Percentiles rank a stretch among this genome's conserved stretches.
These are phyloP conservation scores for Alloteropsis semialata DNA, from an alignment of 176 grass and related monocot species.

Conservation along the genomic window DNA sequence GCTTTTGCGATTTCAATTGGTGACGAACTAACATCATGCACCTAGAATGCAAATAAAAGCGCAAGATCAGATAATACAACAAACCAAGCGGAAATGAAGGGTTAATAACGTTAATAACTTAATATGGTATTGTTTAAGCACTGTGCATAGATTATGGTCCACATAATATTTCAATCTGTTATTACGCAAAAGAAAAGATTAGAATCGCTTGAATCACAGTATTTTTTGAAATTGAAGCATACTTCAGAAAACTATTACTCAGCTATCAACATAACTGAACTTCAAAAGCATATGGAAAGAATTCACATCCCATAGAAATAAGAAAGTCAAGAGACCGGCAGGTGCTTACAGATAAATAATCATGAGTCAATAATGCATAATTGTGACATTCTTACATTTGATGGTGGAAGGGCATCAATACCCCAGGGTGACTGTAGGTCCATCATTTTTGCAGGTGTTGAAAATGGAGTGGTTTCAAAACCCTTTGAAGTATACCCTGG, in stretches of 20 bases:
- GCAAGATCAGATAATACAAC: slow-evolving; percentile 9
- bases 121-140: slow-evolving; percentile 1
- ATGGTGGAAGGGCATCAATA: background rate
- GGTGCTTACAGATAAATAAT: background rate
- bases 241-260: slow-evolving; percentile 2
- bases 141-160: background rate
- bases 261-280: background rate
- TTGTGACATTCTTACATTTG: slow-evolving; percentile 48
- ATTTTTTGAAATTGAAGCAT: background rate
- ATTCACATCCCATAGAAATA: slow-evolving; percentile 15
- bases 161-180: background rate
- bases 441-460: slow-evolving; percentile 14
- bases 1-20: slow-evolving; percentile 75
- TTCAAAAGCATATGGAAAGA: slow-evolving; percentile 1
- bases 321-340: background rate
- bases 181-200: background rate
- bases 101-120: no score
- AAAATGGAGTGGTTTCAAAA: slow-evolving; percentile 31
- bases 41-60: slow-evolving; percentile 46
- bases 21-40: slow-evolving; percentile 41
- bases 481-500: slow-evolving; percentile 19
- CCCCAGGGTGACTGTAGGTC: slow-evolving; percentile 20
- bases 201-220: background rate
- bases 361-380: background rate
- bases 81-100: background rate